Evolutionary conservation across 2,329 filamentous ascomycete genomes (phyloP), one percentile per base, ranked within the genome.

Genomic region (Torrubiella hemipterigena): DNA sequence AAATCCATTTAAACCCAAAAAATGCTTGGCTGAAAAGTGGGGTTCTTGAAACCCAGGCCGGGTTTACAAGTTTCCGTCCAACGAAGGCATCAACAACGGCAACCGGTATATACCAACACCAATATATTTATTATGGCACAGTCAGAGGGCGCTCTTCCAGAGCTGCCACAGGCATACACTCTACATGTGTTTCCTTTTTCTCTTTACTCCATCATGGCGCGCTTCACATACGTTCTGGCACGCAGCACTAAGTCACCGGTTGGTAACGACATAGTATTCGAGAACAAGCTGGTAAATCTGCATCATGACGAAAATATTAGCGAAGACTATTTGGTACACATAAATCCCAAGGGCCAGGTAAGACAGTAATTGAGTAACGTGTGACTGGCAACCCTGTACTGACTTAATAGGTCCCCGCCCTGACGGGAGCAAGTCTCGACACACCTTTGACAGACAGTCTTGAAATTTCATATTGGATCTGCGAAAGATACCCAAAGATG

Each of bases 151-250:
- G n/a, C n/a, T n/a, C n/a, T n/a, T n/a, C n/a, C n/a, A n/a, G n/a
- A n/a, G 20, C 20, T n/a, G 20, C 12, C 4, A 11, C 11, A 17
- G 20, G 18, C 3, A 6, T 35, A 29, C 13, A 28, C 23, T 3
- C 33, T 35, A 19, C 25, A 35, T 17, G 30, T 35, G 15, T 35
- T 35, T 14, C 33, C 33, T 1, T 35, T 35, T 31, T 35, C 33
- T 3, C 19, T 35, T 3, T 35, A 35, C 15, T 35, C 33, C 18
- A 35, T 35, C 25, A 35, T 35, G 33, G 33, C 27, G 14, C 23
- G 30, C 19, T 31, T 30, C 9, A 34, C 33, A 5, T 31, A 34
- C 21, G 22, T 21, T 6, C 32, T 34, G n/a, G 32, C 22, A 7
- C 17, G 14, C 3, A 17, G 29, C 3, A n/a, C 4, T 10, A 4